Conservation (phyloP, 371 early-diverging fungal genomes). For the Polyrhizophydium stewartii region DNA sequence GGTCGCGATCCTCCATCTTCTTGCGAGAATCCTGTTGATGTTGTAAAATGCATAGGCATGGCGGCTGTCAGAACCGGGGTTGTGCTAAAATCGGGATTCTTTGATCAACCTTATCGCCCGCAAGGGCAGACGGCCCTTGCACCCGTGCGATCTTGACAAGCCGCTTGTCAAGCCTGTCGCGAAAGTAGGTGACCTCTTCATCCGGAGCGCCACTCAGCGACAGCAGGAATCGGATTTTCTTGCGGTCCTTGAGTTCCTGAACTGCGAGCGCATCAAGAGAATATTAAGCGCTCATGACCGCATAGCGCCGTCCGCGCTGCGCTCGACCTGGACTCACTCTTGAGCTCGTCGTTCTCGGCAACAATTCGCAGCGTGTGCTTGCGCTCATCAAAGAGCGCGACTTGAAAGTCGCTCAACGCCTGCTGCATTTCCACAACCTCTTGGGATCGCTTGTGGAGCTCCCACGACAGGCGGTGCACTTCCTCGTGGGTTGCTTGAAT, state of each 20-base stretch:
- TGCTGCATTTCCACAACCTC: conserved; percentile 42
- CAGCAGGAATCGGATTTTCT: conserved; percentile 50
- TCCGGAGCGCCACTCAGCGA: conserved; percentile 25
- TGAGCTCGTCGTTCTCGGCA: conserved; percentile 52
- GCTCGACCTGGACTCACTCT: no score
- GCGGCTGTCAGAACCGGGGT: not conserved
- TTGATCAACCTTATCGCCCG: not conserved
- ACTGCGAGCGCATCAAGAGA: conserved; percentile 24
- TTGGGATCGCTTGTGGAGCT: conserved; percentile 33
- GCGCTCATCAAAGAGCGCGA: conserved; percentile 44
- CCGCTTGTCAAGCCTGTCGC: conserved; percentile 34
- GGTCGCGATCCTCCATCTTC: conserved; percentile 17
- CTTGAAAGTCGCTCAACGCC: conserved; percentile 39
- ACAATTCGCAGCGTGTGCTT: conserved; percentile 33
- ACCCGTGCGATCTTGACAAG: conserved; percentile 24
- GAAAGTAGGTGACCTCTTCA: conserved; percentile 47
- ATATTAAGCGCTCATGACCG: no score
- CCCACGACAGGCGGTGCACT: conserved; percentile 39
- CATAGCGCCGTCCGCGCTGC: no score
- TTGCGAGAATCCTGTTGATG: not conserved
- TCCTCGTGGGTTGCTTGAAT: conserved; percentile 40
- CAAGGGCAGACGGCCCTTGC: not conserved
- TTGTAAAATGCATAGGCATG: not conserved
- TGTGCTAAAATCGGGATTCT: no score
- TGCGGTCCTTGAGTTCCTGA: conserved; percentile 53